phyloP scores from a whole-genome alignment of 441 rosid species.

The Gossypium davidsonii region DNA sequence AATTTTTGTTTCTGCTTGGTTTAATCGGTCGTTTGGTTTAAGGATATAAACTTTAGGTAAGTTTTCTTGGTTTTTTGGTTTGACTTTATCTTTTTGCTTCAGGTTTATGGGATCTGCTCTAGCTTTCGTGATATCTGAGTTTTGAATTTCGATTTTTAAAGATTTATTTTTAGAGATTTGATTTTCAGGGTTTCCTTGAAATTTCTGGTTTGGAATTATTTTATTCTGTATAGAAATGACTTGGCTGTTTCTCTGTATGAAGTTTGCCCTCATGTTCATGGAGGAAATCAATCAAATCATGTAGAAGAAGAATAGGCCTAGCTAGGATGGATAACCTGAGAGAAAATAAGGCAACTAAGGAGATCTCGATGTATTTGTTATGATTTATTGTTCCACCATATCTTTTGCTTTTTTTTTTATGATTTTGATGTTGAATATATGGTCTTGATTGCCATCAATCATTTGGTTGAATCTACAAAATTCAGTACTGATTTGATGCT shows the following conservation, averaged over 20 bases:
- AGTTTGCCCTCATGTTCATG: not conserved
- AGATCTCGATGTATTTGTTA: not conserved
- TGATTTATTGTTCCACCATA: not conserved
- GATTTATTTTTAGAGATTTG: not conserved
- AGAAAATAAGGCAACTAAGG: not conserved
- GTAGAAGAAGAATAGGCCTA: not conserved
- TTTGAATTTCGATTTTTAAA: not conserved
- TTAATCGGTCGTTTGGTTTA: not conserved
- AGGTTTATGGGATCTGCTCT: conserved; percentile 2
- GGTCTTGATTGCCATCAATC: not conserved
- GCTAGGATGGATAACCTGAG: not conserved
- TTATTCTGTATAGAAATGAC: not conserved
- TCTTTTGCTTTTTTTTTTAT: not conserved
- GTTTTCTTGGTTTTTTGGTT: not conserved
- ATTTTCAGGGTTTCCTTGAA: not conserved
- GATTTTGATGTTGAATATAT: not conserved
- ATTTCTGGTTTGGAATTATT: not conserved
- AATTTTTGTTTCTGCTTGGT: not conserved
- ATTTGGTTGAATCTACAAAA: not conserved
- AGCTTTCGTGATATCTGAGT: not conserved
- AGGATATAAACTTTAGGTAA: conserved; percentile 13
- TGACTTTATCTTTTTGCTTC: not conserved
- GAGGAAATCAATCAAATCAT: not conserved
- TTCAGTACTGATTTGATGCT: not conserved
- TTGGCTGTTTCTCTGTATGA: not conserved